Evolutionary conservation across 75 land plant genomes (phyloP), one percentile per base, ranked within the genome.

Genomic region (Sequoiadendron giganteum): DNA sequence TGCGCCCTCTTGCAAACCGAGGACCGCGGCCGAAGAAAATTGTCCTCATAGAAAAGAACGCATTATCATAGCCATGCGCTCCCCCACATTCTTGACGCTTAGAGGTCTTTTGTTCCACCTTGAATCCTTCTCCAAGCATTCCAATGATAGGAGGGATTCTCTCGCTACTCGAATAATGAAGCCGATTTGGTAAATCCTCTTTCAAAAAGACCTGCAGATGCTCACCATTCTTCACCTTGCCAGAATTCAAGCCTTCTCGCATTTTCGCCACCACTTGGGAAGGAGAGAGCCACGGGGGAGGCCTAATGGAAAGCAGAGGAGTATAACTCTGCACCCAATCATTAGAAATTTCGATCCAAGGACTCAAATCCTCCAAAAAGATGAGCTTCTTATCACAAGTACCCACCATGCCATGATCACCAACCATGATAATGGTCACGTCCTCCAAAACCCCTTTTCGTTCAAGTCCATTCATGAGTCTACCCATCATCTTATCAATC

Each of bases 371-470:
- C 52, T 96, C 95, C 2, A 96, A 84, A 79, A 88, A 95, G 21
- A 96, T 89, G 36, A 96, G 84, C 90, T 95, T 96, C 79, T 91
- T 91, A 86, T 94, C 97, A 86, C 97, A 96, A 32, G 93, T 96
- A 10, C 95, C 98, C 7, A 96, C 95, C 98, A 96, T 96, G 28
- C 98, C 98, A 87, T 96, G 98, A 90, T 96, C 98, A n/a, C 98
- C 94, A n/a, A 96, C 92, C 87, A 96, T 47, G 19, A 96, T 96
- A 25, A 96, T 89, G 2, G 87, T 93, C 43, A 97, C 97, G 86
- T 97, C 97, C 88, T 97, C 97, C 87, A 97, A 90, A 9, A 96
- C 87, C 13, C 93, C 95, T 73, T 94, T 87, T 49, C 91, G 85
- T 79, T 97, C 97, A 81, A 96, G 85, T 75, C 99, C 97, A 1